Conservation (phyloP, 2,329 filamentous ascomycete genomes). For the Beauveria sp. region DNA sequence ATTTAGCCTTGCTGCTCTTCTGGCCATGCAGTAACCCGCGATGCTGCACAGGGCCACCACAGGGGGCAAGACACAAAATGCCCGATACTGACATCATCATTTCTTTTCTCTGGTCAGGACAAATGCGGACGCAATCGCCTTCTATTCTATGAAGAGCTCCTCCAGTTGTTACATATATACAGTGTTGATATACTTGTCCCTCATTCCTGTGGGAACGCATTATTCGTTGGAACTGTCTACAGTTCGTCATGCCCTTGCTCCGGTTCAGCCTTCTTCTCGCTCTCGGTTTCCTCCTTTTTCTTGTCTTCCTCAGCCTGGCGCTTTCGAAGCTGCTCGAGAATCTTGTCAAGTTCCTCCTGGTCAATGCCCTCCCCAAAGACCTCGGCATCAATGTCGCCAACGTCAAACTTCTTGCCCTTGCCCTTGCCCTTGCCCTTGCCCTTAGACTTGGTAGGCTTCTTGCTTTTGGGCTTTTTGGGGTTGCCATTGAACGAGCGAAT, state of each 20-base stretch:
- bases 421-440: constrained; percentile 21
- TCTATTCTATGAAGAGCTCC: constrained; percentile 1
- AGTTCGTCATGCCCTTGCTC: constrained; percentile 9
- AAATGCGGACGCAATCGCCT: background rate
- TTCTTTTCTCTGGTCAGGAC: background rate
- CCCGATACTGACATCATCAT: background rate
- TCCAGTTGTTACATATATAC: constrained; percentile 11
- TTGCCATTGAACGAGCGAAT: constrained; percentile 47
- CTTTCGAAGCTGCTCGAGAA: constrained; percentile 29
- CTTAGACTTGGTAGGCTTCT: constrained; percentile 18
- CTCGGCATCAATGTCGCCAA: constrained; percentile 26
- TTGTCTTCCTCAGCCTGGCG: constrained; percentile 23
- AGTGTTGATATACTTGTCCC: background rate
- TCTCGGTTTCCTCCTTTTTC: constrained; percentile 15
- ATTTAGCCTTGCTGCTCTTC: background rate
- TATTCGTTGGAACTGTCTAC: background rate
- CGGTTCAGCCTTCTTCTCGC: constrained; percentile 14
- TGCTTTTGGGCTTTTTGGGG: constrained; percentile 35
- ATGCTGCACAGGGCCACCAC: background rate
- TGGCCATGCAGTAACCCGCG: background rate
- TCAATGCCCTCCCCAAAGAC: constrained; percentile 23
- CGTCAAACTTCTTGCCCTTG: constrained; percentile 25
- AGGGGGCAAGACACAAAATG: background rate
- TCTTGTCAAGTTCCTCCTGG: constrained; percentile 44
- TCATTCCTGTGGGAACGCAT: background rate